Percentiles rank a stretch among this genome's conserved stretches.
Evolutionary conservation across 2,329 filamentous ascomycete genomes (phyloP).

Genomic region (Rhexocercosporidium sp.): DNA sequence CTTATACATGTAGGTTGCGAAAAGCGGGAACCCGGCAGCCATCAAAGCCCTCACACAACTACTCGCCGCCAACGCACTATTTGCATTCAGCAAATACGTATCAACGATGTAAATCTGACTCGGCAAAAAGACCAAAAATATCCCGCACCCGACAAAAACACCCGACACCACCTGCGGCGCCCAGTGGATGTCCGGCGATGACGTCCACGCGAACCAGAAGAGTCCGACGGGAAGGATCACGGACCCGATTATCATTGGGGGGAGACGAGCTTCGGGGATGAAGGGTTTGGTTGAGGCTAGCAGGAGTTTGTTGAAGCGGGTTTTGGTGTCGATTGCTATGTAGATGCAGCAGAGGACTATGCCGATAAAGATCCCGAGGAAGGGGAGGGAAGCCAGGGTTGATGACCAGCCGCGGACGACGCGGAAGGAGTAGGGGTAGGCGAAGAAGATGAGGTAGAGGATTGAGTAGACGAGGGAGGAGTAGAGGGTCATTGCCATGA

Average conservation of each 20-base stretch:
- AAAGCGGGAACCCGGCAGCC: constrained; percentile 39
- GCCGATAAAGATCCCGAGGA: constrained; percentile 49
- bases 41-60: constrained; percentile 40
- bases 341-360: constrained; percentile 35
- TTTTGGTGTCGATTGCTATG: constrained; percentile 43
- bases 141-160: constrained; percentile 48
- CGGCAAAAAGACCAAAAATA: constrained; percentile 52
- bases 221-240: constrained; percentile 51
- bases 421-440: constrained; percentile 53
- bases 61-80: constrained; percentile 32
- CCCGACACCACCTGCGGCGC: constrained; percentile 49
- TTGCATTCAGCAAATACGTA: constrained; percentile 45
- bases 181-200: constrained; percentile 45
- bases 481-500: constrained; percentile 33
- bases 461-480: constrained; percentile 36
- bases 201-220: constrained; percentile 59
- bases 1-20: constrained; percentile 47
- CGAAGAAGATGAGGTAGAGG: constrained; percentile 50
- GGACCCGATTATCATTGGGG: constrained; percentile 53
- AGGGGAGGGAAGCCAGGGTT: constrained; percentile 49
- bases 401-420: constrained; percentile 47
- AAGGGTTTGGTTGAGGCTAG: constrained; percentile 16
- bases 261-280: constrained; percentile 51
- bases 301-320: constrained; percentile 37
- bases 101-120: constrained; percentile 53